A percentile compares a stretch with the other conserved stretches of the same genome.
These are phyloP conservation scores for Heliosperma pusillum DNA, from an alignment of 148 eudicot genomes.

Conservation along the genomic window DNA sequence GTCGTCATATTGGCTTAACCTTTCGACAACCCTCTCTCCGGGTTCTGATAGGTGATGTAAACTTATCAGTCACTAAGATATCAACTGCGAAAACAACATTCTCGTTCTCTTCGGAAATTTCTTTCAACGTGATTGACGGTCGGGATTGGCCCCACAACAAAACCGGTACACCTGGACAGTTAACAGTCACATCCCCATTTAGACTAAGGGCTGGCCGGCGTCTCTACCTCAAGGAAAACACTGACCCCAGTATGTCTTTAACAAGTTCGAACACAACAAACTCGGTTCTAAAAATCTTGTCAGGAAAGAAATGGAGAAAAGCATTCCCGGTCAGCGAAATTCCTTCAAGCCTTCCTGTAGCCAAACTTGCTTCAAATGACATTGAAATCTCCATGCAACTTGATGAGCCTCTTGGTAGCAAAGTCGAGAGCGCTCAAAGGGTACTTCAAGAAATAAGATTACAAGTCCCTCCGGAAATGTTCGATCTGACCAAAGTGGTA, in stretches of 20 bases:
- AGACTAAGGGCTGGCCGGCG: conserved; percentile 77
- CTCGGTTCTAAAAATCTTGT: conserved; percentile 43
- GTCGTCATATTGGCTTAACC: conserved; percentile 83
- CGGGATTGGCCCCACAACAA: conserved; percentile 82
- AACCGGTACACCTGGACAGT: conserved; percentile 52
- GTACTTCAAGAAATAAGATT: conserved; percentile 62
- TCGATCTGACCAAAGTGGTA: conserved; percentile 79
- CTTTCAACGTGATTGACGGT: conserved; percentile 52
- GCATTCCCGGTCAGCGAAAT: conserved; percentile 66
- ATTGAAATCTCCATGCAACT: conserved; percentile 56
- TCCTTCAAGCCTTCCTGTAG: conserved; percentile 87
- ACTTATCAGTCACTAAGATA: conserved; percentile 39
- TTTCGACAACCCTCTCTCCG: conserved; percentile 72
- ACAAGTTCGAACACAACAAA: conserved; percentile 27
- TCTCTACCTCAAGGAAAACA: conserved; percentile 59
- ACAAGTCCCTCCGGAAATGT: conserved; percentile 86
- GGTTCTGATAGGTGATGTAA: conserved; percentile 62
- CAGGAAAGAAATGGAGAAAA: conserved; percentile 73
- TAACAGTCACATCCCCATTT: conserved; percentile 39
- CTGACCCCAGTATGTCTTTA: conserved; percentile 22
- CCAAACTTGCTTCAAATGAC: conserved; percentile 55
- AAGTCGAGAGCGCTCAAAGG: conserved; percentile 42
- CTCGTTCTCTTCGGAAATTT: conserved; percentile 50
- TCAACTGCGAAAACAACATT: conserved; percentile 43
- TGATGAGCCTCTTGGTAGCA: conserved; percentile 39